A percentile compares a stretch with the other conserved stretches of the same genome.
Conservation (phyloP, 2,329 filamentous ascomycete genomes). For the Fusarium coicis region DNA sequence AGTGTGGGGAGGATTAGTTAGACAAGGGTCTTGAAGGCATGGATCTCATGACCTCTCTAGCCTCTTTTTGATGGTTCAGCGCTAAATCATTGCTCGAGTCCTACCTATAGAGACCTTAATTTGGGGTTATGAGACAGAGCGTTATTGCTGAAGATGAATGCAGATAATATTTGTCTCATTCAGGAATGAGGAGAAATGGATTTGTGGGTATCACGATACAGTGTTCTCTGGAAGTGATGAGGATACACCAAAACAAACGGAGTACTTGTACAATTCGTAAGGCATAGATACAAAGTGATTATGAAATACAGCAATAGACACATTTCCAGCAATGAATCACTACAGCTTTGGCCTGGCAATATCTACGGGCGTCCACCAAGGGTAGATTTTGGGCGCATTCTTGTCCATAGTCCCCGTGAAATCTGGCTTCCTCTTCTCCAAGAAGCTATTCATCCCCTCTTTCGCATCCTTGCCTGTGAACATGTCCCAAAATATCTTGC, state of each 20-base stretch:
- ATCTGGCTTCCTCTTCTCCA: slow-evolving; percentile 72
- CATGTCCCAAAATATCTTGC: slow-evolving; percentile 69
- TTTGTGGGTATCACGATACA: neutral
- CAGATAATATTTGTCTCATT: neutral
- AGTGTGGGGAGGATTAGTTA: slow-evolving; percentile 25
- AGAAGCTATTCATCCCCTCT: slow-evolving; percentile 75
- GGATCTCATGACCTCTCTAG: slow-evolving; percentile 18
- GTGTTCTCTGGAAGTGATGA: neutral
- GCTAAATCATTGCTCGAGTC: slow-evolving; percentile 3
- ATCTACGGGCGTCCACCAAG: slow-evolving; percentile 71
- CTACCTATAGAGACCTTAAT: slow-evolving; percentile 15
- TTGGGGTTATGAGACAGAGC: slow-evolving; percentile 17
- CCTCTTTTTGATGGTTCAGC: neutral
- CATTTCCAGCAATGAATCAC: neutral
- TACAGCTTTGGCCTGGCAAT: slow-evolving; percentile 46
- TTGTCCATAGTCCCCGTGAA: slow-evolving; percentile 71
- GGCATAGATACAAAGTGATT: neutral
- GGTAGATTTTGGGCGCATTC: slow-evolving; percentile 69
- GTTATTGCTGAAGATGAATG: neutral
- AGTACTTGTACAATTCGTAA: neutral
- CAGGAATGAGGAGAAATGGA: neutral
- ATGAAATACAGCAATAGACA: neutral
- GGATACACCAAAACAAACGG: neutral
- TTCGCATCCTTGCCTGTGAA: slow-evolving; percentile 68
- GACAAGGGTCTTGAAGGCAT: slow-evolving; percentile 4